Evolutionary conservation across 2,329 filamentous ascomycete species (phyloP), one percentile per base, ranked within the genome.

Genomic region (Fusarium globosum): DNA sequence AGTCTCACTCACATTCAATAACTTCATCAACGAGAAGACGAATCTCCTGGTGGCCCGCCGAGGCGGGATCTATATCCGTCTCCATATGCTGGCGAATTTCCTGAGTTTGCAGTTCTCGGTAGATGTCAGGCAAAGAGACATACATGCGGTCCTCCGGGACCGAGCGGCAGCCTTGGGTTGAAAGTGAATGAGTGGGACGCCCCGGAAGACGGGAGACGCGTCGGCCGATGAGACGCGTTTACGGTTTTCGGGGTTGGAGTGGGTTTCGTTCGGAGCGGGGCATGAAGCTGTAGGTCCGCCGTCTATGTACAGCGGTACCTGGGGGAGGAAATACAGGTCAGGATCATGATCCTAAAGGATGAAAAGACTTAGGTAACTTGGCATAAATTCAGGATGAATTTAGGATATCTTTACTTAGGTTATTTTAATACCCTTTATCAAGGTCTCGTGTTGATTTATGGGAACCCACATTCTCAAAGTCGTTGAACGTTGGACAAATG

Each of bases 1-100:
- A 43, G 52, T 71, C 70, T 75, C 68, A 79, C 81, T 75, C 68
- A 79, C 81, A 79, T 52, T 76, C 74, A 36, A 85, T 72, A 49
- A 86, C 76, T 73, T 85, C 81, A 26, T 79, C 78, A 49, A 84
- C 78, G 36, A 86, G 76, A 35, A 78, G 68, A 59, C 78, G 71
- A 52, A 84, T 79, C 59, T 83, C 80, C 49, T 79, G 73, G 62
- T 82, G 80, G 58, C 74, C 71, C 65, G 74, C 72, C 39, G 65
- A 68, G 23, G 74, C 60, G 28, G 80, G 71, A 65, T 78, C 76
- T 70, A 79, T 77, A 65, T 63, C 59, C 33, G 61, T 72, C 49
- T 73, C 66, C 72, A 75, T 75, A 20, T 20, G 45, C 41, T 15
- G 28, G 42, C 20, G 10, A 23, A 15, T n/a, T 30, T 36, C 33